Base-by-base conservation (phyloP, 495 filamentous ascomycete species). In the Aspergillus egyptiacus region DNA sequence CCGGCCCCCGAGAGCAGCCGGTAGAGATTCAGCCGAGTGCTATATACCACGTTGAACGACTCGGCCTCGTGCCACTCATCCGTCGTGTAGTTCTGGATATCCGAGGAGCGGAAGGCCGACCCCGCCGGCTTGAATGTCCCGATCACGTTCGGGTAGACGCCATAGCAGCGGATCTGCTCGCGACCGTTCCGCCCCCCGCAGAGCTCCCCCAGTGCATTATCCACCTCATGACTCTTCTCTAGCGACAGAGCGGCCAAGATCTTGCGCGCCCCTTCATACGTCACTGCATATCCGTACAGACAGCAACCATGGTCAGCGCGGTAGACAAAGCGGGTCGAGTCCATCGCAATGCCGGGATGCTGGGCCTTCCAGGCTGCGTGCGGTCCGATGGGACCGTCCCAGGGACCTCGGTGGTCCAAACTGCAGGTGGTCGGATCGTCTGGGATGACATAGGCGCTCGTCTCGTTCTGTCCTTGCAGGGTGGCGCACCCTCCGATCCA, bases 401-500 rank as follows among this genome's bases (percentile, higher is more conserved):
- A 54, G 9, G 51, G 55, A 5, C 25, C 43, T 6, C 59, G 57
- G 19, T 53, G 43, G 14, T 57, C 36, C 9, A 43, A 13, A 30
- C 40, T 55, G 0, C 50, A 48, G 14, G 57, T 55, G 6, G 65
- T 68, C 10, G 62, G 65, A 32, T 65, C 62, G 15, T 65, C 48
- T 7, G 64, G 60, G 19, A 65, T 64, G n/a, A 49, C 60, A 38
- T 65, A 67, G 22, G 59, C 56, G 3, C 50, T 23, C 1, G 55
- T 60, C 38, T 67, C 57, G 22, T 61, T 61, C 11, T 42, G 15
- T 0, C 43, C 40, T 11, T 60, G 54, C 0, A 46, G 54, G 6
- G 63, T 58, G 6, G 68, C 63, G 57, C 77, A 79, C 42, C 76
- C 73, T 4, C 77, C 77, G 25, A 79, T 60, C 76, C 77, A 80